Percentiles rank a stretch among this genome's conserved stretches.
These are phyloP conservation scores for Phytophthora melonis DNA, from an alignment of 352 stramenopile genomes.

Conservation along the genomic window DNA sequence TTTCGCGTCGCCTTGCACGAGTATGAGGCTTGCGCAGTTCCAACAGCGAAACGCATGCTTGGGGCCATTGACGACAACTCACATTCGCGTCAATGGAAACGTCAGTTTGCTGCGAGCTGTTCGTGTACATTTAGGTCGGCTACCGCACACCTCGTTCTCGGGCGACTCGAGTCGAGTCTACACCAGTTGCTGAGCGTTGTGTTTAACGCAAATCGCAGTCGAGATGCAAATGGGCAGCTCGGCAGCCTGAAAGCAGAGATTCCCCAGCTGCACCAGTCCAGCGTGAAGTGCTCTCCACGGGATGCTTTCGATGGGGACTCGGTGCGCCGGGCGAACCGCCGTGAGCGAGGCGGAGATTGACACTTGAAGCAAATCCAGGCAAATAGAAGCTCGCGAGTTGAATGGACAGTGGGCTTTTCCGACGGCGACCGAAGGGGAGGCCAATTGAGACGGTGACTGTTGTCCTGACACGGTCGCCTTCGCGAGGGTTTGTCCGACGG, in stretches of 20 bases:
- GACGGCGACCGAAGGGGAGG: neutral
- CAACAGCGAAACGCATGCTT: neutral
- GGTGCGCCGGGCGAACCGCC: neutral
- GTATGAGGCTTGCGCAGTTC: neutral
- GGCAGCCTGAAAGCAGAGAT: neutral
- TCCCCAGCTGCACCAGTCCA: constrained; percentile 1
- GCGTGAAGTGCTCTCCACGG: neutral
- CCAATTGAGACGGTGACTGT: constrained; percentile 5
- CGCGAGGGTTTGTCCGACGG: constrained; percentile 30
- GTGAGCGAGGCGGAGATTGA: constrained; percentile 2
- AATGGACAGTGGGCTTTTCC: constrained; percentile 19
- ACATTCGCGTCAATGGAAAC: neutral
- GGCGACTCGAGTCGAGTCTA: too few species aligned
- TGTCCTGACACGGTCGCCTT: constrained; percentile 4
- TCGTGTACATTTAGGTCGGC: neutral
- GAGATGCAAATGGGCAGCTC: neutral
- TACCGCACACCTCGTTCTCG: neutral
- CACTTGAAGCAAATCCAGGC: constrained; percentile 10
- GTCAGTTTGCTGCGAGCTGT: neutral
- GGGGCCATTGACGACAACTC: neutral
- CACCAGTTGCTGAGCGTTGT: neutral
- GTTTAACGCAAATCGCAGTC: neutral
- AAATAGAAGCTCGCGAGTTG: constrained; percentile 1
- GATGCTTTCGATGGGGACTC: neutral
- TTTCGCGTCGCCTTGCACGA: too few species aligned